Evolutionary conservation across 2,329 filamentous ascomycete species (phyloP).

Genomic region (Phialophora macrospora): DNA sequence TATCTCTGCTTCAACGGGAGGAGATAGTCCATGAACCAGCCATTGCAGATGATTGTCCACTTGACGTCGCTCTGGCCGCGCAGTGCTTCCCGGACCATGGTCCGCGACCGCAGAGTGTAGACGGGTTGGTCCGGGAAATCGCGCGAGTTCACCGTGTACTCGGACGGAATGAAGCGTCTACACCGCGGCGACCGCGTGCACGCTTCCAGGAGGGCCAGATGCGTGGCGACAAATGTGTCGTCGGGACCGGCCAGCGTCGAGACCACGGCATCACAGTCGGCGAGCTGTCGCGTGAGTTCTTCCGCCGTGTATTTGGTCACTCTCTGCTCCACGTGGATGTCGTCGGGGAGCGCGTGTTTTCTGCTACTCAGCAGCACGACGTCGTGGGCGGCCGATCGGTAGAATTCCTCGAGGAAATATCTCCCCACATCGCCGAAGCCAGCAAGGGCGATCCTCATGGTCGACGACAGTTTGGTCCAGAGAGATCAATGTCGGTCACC

Average conservation of each 20-base stretch:
- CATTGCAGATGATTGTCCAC: conserved; percentile 1
- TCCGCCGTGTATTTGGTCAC: neutral
- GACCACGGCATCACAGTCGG: neutral
- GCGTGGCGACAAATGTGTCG: neutral
- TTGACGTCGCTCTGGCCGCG: neutral
- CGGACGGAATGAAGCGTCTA: neutral
- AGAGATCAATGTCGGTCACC: no score
- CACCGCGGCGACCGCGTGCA: neutral
- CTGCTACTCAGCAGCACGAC: neutral
- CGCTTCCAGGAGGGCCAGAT: neutral
- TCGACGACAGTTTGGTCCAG: neutral
- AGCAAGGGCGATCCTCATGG: neutral
- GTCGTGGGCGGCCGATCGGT: neutral
- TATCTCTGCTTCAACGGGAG: neutral
- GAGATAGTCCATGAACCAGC: neutral
- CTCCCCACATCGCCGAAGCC: neutral
- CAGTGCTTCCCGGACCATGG: neutral
- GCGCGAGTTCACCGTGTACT: neutral
- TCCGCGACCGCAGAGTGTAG: neutral
- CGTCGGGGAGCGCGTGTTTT: neutral
- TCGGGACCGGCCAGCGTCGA: neutral
- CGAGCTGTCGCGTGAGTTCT: neutral
- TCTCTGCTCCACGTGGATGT: neutral
- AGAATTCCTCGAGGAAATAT: neutral
- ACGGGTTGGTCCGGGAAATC: neutral